phyloP scores from a whole-genome alignment of 306 rosid genomes.

The Prunus mira region DNA sequence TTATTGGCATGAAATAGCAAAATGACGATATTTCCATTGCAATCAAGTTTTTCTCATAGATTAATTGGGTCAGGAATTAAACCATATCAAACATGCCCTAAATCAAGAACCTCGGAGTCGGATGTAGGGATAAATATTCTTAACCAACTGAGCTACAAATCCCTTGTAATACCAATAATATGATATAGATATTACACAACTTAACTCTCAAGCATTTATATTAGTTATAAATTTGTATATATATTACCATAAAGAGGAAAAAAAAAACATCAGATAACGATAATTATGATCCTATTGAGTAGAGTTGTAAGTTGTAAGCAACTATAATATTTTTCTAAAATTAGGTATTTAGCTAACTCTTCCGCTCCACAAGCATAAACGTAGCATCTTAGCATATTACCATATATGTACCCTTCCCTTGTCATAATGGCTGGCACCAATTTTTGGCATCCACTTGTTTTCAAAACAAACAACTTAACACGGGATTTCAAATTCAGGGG shows the following conservation, averaged over 20 bases:
- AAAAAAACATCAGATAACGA: not conserved
- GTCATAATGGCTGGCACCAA: not conserved
- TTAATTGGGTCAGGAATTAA: too few relatives aligned
- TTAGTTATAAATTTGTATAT: too few relatives aligned
- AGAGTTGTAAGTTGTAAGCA: not conserved
- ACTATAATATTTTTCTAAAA: not conserved
- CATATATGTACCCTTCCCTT: not conserved
- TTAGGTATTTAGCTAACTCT: not conserved
- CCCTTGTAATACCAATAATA: too few relatives aligned
- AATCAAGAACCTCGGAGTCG: too few relatives aligned
- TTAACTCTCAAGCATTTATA: too few relatives aligned
- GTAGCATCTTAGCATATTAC: not conserved
- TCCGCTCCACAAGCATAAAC: not conserved
- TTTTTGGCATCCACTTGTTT: constrained; percentile 5
- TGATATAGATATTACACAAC: too few relatives aligned
- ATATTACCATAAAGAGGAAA: too few relatives aligned
- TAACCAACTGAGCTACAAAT: too few relatives aligned
- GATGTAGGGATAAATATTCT: rapidly evolving
- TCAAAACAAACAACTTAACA: not conserved
- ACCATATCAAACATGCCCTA: too few relatives aligned
- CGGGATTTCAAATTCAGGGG: not conserved
- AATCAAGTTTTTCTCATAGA: too few relatives aligned
- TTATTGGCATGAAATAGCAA: too few relatives aligned
- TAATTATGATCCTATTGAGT: not conserved
- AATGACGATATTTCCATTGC: too few relatives aligned